phyloP scores from a whole-genome alignment of 805 yeast species.

The Jamesozyma jinghongensis region DNA sequence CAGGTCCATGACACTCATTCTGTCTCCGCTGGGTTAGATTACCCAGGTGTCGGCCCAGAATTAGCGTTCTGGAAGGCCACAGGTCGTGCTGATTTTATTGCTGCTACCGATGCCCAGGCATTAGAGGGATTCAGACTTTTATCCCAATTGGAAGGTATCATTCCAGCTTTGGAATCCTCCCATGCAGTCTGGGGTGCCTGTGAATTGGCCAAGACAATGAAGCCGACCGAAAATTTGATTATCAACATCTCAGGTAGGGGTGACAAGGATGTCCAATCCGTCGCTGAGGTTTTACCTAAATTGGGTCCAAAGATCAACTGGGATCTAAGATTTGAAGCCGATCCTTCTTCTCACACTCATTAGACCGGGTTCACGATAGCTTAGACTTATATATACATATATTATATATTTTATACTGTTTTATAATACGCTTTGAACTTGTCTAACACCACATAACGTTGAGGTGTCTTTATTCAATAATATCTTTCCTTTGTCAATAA shows the following conservation, averaged over 20 bases:
- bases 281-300: constrained; percentile 85
- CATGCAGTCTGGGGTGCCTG: constrained; percentile 93
- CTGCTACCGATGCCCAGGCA: constrained; percentile 95
- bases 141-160: constrained; percentile 93
- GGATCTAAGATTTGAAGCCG: constrained; percentile 80
- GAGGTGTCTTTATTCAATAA: no score
- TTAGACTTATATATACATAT: no score
- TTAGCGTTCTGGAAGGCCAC: constrained; percentile 89
- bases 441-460: no score
- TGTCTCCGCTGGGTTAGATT: constrained; percentile 95
- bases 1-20: constrained; percentile 98
- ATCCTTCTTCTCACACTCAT: constrained; percentile 16
- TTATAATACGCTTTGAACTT: no score
- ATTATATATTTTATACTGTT: no score
- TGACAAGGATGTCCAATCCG: constrained; percentile 97
- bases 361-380: background rate
- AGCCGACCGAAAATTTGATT: constrained; percentile 69
- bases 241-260: constrained; percentile 97
- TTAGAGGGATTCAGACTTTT: constrained; percentile 79
- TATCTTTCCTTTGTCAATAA: no score
- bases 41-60: constrained; percentile 99
- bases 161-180: constrained; percentile 96
- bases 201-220: constrained; percentile 76
- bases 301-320: constrained; percentile 89
- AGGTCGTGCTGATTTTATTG: constrained; percentile 84